phyloP scores from a whole-genome alignment of 2,329 filamentous ascomycete species.

The Metarhizium rileyi region DNA sequence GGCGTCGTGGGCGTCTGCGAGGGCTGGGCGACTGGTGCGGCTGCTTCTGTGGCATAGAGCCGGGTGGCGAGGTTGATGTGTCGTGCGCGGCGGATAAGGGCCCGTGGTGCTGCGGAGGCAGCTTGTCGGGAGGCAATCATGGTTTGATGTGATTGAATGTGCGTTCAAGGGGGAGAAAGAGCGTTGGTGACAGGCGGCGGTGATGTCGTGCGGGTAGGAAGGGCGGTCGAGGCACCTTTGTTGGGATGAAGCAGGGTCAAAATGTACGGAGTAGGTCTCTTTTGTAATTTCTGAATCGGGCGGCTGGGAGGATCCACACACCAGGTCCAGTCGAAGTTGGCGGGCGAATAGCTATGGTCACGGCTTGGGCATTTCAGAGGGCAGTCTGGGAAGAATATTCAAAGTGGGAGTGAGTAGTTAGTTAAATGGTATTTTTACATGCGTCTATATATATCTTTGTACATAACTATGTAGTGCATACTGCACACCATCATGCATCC shows the following conservation, averaged over 20 bases:
- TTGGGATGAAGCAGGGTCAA: not conserved
- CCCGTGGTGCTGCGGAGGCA: slow-evolving; percentile 13
- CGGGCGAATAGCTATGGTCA: too few species aligned
- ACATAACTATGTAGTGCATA: not conserved
- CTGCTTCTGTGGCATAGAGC: slow-evolving; percentile 16
- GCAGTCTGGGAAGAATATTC: too few species aligned
- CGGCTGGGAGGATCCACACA: too few species aligned
- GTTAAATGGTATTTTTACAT: not conserved
- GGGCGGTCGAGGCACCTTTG: too few species aligned
- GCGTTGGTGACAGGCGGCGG: not conserved
- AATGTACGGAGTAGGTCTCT: too few species aligned
- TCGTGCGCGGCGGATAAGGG: slow-evolving; percentile 8
- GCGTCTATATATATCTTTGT: not conserved
- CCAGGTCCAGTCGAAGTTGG: too few species aligned
- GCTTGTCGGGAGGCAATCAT: slow-evolving; percentile 20
- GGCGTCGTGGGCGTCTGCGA: not conserved
- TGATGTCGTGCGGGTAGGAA: not conserved
- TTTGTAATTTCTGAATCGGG: too few species aligned
- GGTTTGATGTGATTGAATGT: not conserved
- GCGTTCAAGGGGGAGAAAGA: not conserved
- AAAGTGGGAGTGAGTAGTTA: too few species aligned
- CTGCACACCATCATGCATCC: slow-evolving; percentile 34
- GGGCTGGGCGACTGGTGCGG: not conserved
- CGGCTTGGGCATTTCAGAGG: too few species aligned
- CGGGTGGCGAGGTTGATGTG: slow-evolving; percentile 11